Base-by-base conservation (phyloP, 768 basidiomycete species). In the Roridomyces roridus region DNA sequence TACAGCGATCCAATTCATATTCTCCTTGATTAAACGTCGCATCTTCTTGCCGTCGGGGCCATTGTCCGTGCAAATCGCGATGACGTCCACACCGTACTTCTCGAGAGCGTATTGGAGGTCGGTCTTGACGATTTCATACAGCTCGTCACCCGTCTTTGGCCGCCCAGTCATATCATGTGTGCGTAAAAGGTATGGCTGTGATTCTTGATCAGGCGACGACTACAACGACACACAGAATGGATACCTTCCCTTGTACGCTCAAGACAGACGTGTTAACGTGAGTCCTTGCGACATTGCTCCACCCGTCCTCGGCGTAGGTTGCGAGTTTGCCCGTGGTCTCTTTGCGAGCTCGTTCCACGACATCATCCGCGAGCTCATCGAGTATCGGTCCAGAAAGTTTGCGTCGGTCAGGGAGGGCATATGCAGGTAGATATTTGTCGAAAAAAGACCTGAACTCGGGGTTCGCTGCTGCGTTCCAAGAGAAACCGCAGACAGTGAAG, bases 281-380 rank as follows among this genome's bases (percentile, higher is more conserved):
- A 14, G 53, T 64, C 46, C 64, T 68, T 10, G 62, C 52, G 17
- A 69, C 50, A 57, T 71, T 69, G 46, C 68, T 70, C 71, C 72
- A 73, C 20, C 72, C 68, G 58, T 73, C 71, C 41, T 67, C 70
- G 51, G 70, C 65, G 6, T 67, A 62, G 5, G 70, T 72, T 10
- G 56, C 71, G 14, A 66, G 51, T 28, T 62, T 55, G 18, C 64
- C 65, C n/a, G 59, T 36, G 12, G 66, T 55, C 43, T 47, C 47
- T 11, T 25, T 20, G 10, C 41, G n/a, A 14, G 29, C 26, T 10
- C 60, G 55, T n/a, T 51, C 46, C 25, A 62, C 39, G 11, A 39
- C 59, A 17, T 56, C 48, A 10, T 17, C 26, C 14, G 44, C 28
- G 8, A 9, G 21, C 11, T 37, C n/a, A n/a, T 31, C 35, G 4